Conservation (phyloP, 495 filamentous ascomycete genomes). For the Lindgomyces ingoldianus region DNA sequence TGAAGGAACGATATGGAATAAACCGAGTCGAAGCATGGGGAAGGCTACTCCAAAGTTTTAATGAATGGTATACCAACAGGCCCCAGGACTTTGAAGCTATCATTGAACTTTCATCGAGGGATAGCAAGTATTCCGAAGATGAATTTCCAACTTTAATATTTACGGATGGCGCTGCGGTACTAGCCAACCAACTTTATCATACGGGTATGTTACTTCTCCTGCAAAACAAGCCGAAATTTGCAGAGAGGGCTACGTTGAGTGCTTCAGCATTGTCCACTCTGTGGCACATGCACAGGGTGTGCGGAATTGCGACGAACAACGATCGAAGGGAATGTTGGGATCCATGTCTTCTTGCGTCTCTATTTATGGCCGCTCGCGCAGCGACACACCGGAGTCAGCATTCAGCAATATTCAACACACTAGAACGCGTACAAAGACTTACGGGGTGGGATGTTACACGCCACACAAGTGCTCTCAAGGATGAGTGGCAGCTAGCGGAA, state of each 20-base stretch:
- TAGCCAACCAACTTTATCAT: slow-evolving; percentile 21
- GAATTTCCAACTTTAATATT: slow-evolving; percentile 1
- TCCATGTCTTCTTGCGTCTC: slow-evolving; percentile 8
- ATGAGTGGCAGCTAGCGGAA: slow-evolving; percentile 7
- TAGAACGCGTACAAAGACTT: slow-evolving; percentile 5
- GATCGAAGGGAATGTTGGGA: slow-evolving; percentile 16
- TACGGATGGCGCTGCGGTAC: not conserved
- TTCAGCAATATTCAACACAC: not conserved
- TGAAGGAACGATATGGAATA: not conserved
- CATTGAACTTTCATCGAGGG: not conserved
- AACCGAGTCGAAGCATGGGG: not conserved
- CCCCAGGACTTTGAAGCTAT: not conserved
- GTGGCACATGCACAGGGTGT: slow-evolving; percentile 19
- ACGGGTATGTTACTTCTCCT: slow-evolving; percentile 19
- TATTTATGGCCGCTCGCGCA: slow-evolving; percentile 6
- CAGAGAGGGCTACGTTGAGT: not conserved
- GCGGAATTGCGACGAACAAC: slow-evolving; percentile 18
- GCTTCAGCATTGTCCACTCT: slow-evolving; percentile 7
- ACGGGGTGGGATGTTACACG: slow-evolving; percentile 7
- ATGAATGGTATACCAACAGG: not conserved
- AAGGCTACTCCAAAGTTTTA: slow-evolving; percentile 4
- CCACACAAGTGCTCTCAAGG: not conserved
- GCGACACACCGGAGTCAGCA: slow-evolving; percentile 17
- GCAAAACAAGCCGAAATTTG: slow-evolving; percentile 15
- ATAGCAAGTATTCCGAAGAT: not conserved